Evolutionary conservation across 352 stramenopile species (phyloP).

Genomic region (Phytophthora crassamura): DNA sequence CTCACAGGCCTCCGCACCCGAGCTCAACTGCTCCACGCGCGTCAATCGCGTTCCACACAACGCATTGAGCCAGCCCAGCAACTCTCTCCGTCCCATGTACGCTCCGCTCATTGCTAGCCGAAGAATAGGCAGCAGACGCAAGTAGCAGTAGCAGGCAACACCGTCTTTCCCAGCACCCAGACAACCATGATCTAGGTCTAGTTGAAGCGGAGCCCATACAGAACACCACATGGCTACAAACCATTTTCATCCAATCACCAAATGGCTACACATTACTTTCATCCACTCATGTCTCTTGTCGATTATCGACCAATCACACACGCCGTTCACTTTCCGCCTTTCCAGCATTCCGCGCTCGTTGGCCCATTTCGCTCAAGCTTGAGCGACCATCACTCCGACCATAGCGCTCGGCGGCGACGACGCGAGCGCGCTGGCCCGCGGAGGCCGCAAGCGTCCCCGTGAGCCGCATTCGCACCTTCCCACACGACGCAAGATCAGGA

Average conservation of each 20-base stretch:
- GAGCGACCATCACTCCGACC: conserved; percentile 28
- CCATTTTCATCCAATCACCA: too few relatives aligned
- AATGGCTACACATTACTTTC: too few relatives aligned
- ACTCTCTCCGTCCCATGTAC: conserved; percentile 95
- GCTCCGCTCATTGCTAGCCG: conserved; percentile 43
- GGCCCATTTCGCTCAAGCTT: neutral
- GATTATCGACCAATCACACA: neutral
- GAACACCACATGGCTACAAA: too few relatives aligned
- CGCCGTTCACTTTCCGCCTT: too few relatives aligned
- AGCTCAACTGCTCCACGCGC: conserved; percentile 97
- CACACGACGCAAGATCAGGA: conserved; percentile 38
- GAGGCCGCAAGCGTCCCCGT: conserved; percentile 43
- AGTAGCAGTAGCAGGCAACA: neutral
- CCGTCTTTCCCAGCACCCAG: conserved; percentile 1
- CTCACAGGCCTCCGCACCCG: conserved; percentile 96
- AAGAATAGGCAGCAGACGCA: neutral
- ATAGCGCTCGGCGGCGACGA: conserved; percentile 22
- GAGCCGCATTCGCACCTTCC: conserved; percentile 30
- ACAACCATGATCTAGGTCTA: too few relatives aligned
- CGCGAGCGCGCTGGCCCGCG: neutral
- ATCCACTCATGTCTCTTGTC: neutral
- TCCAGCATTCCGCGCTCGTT: neutral
- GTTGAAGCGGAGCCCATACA: too few relatives aligned
- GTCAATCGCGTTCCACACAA: conserved; percentile 91
- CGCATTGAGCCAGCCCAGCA: conserved; percentile 98